Percentiles rank a stretch among this genome's conserved stretches.
phyloP scores from a whole-genome alignment of 192 early-diverging fungal genomes.

The Entomortierella lignicola region DNA sequence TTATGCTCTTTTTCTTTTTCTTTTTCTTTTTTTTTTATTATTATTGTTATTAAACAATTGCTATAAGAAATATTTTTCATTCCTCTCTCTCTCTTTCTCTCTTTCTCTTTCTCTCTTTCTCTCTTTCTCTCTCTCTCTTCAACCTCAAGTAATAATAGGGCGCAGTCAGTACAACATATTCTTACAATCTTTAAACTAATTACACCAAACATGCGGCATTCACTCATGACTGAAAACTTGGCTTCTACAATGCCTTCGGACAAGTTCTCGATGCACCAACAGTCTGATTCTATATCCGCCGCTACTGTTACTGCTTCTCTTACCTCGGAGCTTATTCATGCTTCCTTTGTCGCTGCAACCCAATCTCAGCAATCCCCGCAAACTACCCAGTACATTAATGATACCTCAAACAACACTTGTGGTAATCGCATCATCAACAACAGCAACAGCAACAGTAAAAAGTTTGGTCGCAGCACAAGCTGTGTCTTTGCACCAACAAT shows the following conservation, averaged over 20 bases:
- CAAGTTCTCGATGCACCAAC: constrained; percentile 28
- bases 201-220: constrained; percentile 24
- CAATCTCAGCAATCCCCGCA: constrained; percentile 1
- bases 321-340: constrained; percentile 44
- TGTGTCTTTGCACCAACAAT: constrained; percentile 22
- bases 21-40: no score
- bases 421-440: not conserved
- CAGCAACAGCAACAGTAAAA: not conserved
- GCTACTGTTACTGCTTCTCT: no score
- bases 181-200: not conserved
- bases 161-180: not conserved
- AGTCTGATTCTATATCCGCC: constrained; percentile 5
- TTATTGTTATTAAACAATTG: no score
- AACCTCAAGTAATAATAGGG: no score
- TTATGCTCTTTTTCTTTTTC: no score
- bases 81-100: no score
- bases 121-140: no score
- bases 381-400: not conserved
- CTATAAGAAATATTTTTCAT: no score
- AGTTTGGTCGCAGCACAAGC: not conserved
- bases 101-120: no score
- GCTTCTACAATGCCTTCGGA: constrained; percentile 16
- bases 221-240: constrained; percentile 34
- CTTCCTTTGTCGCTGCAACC: constrained; percentile 31
- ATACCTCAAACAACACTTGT: no score